Conservation (phyloP, 306 rosid species). For the Phaseolus lunatus region DNA sequence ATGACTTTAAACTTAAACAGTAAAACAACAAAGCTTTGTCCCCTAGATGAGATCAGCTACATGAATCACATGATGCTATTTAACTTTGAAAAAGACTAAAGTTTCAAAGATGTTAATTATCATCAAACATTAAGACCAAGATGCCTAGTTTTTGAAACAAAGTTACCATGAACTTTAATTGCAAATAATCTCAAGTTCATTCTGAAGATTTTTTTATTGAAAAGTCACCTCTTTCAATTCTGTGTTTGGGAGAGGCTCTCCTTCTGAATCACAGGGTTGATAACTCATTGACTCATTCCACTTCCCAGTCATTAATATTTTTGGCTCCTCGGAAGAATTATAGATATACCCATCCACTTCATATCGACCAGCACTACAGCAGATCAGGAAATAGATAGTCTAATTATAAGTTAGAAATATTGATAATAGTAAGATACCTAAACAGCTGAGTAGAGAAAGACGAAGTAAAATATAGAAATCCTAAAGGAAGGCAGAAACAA, state of each 20-base stretch:
- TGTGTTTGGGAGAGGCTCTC: constrained; percentile 86
- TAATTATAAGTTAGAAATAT: constrained; percentile 31
- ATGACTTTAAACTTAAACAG: constrained; percentile 20
- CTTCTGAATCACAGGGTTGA: constrained; percentile 89
- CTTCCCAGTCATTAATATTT: constrained; percentile 90
- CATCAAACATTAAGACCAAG: constrained; percentile 33
- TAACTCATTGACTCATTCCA: constrained; percentile 88
- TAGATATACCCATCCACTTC: constrained; percentile 97
- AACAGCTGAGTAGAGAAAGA: constrained; percentile 30
- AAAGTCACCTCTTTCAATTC: constrained; percentile 82
- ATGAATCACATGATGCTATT: neutral
- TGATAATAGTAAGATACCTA: constrained; percentile 25
- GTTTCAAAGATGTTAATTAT: neutral
- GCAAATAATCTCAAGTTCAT: constrained; percentile 22
- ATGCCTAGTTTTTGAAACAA: constrained; percentile 10
- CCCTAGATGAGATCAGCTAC: neutral
- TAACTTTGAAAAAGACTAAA: neutral
- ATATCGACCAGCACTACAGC: constrained; percentile 84
- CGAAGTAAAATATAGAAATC: constrained; percentile 34
- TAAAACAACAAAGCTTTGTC: neutral
- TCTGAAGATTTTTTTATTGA: constrained; percentile 8
- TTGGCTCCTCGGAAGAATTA: constrained; percentile 88
- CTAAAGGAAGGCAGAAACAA: constrained; percentile 23
- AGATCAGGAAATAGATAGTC: constrained; percentile 23
- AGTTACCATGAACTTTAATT: constrained; percentile 5